Base-by-base conservation (phyloP, 2,329 filamentous ascomycete genomes). In the Cryphonectria parasitica region DNA sequence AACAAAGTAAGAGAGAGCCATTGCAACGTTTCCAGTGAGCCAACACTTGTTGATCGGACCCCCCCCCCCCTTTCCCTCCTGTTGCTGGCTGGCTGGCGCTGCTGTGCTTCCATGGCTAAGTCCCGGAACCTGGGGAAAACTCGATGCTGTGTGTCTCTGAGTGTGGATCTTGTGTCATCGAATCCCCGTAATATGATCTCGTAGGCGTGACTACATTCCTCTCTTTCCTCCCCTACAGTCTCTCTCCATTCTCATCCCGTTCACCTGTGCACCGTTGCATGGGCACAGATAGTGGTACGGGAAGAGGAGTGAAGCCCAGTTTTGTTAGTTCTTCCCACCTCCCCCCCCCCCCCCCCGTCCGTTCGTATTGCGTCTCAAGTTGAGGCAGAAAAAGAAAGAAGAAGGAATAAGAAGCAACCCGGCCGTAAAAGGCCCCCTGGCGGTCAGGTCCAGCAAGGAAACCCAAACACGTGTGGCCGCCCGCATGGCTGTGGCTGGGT, bases 261-360 rank as follows among this genome's bases (percentile, higher is more conserved):
- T 6, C 62, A 68, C 66, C 36, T 52, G 66, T 71, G 62, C 62
- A n/a, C 34, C 69, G 45, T 70, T 49, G 69, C 60, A 67, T 58
- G 34, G 54, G 39, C 43, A 45, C 7, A 60, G 17, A 36, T 61
- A 17, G 31, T 52, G 52, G 52, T 3, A 19, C 34, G 17, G 65
- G 22, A 15, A 49, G 19, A 28, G 54, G 41, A 22, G 11, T 10
- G 58, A 31, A 25, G 6, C 31, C 19, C 25, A 13, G 34, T 28
- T 28, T 34, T 22, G 17, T 10, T 25, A 34, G 10, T n/a, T 19
- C 34, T 7, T 6, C 43, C 11, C 13, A 15, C 41, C 15, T 3
- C 5, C 13, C 3, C 11, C 17, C 41, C 10, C 17, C 17, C 45
- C 17, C 5, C 3, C 19, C 17, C 17, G 43, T n/a, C 31, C 25